Conservation (phyloP, 768 basidiomycete genomes). For the Suillus paluster region DNA sequence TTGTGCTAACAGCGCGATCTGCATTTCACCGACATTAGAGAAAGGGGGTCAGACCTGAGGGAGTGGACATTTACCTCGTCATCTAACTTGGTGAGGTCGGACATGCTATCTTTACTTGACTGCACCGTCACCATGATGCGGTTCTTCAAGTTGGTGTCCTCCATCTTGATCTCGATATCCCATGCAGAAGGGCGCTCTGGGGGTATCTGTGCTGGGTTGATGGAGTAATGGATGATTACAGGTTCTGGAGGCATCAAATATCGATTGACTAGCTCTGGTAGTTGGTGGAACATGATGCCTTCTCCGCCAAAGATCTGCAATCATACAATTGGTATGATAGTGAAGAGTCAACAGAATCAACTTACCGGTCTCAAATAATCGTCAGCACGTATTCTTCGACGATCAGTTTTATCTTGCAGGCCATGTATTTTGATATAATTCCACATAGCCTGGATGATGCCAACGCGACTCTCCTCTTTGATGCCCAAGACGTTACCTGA, state of each 20-base stretch:
- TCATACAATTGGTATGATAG: background rate
- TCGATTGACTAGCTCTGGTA: slow-evolving; percentile 87
- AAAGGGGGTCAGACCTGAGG: slow-evolving; percentile 9
- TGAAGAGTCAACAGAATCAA: slow-evolving; percentile 1
- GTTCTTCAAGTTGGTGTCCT: slow-evolving; percentile 74
- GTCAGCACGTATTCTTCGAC: slow-evolving; percentile 71
- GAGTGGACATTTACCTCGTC: slow-evolving; percentile 67
- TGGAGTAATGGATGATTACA: slow-evolving; percentile 74
- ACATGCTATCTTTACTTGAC: slow-evolving; percentile 70
- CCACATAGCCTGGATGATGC: slow-evolving; percentile 85
- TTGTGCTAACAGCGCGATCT: slow-evolving; percentile 86
- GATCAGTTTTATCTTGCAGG: slow-evolving; percentile 82
- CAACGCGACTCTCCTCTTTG: slow-evolving; percentile 83
- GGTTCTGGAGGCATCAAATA: slow-evolving; percentile 81
- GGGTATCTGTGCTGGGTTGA: slow-evolving; percentile 64
- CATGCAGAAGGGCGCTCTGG: slow-evolving; percentile 78
- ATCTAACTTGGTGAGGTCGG: slow-evolving; percentile 73
- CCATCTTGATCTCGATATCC: slow-evolving; percentile 89
- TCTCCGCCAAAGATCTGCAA: slow-evolving; percentile 74
- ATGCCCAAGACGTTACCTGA: slow-evolving; percentile 71
- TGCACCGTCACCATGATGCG: slow-evolving; percentile 75
- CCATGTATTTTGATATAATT: slow-evolving; percentile 87
- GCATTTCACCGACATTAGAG: slow-evolving; percentile 20
- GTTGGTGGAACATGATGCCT: slow-evolving; percentile 70
- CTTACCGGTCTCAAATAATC: slow-evolving; percentile 66